Conservation (phyloP, 148 eudicot species). For the Chenopodium suecicum region DNA sequence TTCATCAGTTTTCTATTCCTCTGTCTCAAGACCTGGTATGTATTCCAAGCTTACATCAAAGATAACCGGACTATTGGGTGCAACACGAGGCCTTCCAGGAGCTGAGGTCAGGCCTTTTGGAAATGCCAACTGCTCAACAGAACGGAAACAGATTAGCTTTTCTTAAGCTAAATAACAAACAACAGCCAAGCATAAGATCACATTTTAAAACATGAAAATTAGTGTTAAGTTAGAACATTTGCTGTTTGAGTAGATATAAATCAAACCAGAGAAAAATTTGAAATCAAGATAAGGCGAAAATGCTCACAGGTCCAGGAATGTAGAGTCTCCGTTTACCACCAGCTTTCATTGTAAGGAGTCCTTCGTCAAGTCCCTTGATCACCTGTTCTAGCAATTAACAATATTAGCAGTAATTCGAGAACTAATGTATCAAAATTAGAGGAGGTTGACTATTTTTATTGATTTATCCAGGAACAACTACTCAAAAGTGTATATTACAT, state of each 20-base stretch:
- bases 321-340: conserved; percentile 93
- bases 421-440: not conserved
- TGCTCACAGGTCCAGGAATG: conserved; percentile 93
- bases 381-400: conserved; percentile 50
- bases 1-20: conserved; percentile 47
- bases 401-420: not conserved
- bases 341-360: conserved; percentile 83
- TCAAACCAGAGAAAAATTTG: not conserved
- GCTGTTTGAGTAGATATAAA: not conserved
- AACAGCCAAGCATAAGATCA: not conserved
- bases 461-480: not conserved
- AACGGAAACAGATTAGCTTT: not conserved
- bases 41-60: conserved; percentile 94
- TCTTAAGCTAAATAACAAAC: not conserved
- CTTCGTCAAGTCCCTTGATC: conserved; percentile 97
- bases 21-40: conserved; percentile 85
- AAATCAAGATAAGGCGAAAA: not conserved
- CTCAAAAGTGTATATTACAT: not conserved
- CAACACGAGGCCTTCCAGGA: conserved; percentile 98
- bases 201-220: too few relatives aligned
- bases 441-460: not conserved
- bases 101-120: conserved; percentile 96
- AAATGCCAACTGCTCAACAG: conserved; percentile 68
- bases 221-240: not conserved
- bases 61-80: conserved; percentile 83